Evolutionary conservation across 2,329 filamentous ascomycete species (phyloP), one percentile per base, ranked within the genome.

Genomic region (Claviceps purpurea): DNA sequence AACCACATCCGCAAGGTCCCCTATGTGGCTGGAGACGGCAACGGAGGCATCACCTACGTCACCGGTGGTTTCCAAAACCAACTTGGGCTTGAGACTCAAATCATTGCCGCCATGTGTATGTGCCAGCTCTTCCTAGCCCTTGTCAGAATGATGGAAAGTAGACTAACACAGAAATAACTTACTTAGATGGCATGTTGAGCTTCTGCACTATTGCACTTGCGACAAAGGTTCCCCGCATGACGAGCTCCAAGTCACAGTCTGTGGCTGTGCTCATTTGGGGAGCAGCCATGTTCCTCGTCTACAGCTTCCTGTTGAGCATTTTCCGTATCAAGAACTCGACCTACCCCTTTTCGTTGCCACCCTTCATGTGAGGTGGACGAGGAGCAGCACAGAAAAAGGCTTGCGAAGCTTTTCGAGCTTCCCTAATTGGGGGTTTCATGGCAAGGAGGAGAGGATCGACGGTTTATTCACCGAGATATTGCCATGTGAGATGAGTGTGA

Each of bases 1-100:
- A 98, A 97, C 69, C 90, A 96, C 65, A 98, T 98, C 64, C 82
- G 94, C 60, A 91, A 93, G 67, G 88, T 94, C 2, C 93, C 93
- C 2, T 98, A 98, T 61, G 89, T 97, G 37, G 77, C 82, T 43
- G 87, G 85, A 43, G 83, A 97, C 65, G 88, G 89, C 40, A 82
- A 79, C 51, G 93, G 93, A 18, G 89, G 89, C 5, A 80, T 98
- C 56, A 87, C 72, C 64, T 97, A 97, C 68, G 93, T 98, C 68
- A 88, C 91, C 4, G 77, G 78, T 41, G 91, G 93, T 1, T 98
- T 98, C 70, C 89, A 91, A 68, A 95, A 82, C 66, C 93, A 98
- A 66, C 89, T 85, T 62, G 93, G 93, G 14, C 74, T 98, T 60
- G 93, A 98, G 72, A 95, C 91, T 2, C 93, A 98, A 70, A 91